phyloP scores from a whole-genome alignment of 2,329 filamentous ascomycete species.

The Dactylellina haptotyla region DNA sequence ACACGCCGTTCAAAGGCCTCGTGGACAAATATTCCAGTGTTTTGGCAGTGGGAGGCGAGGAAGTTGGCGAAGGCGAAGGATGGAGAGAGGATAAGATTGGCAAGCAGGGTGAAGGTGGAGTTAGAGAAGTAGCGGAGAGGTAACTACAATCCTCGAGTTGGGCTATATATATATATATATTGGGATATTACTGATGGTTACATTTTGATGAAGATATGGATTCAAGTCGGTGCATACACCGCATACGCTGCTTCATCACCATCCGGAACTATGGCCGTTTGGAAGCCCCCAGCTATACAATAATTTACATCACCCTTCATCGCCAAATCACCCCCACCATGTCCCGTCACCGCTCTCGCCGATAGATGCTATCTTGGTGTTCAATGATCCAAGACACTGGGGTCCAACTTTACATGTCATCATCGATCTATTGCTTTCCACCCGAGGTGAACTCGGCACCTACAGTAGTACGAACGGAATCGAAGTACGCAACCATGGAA shows the following conservation, averaged over 20 bases:
- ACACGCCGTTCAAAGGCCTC: constrained; percentile 85
- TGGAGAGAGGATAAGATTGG: constrained; percentile 31
- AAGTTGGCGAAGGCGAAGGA: constrained; percentile 58
- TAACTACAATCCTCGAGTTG: constrained; percentile 63
- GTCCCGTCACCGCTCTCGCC: constrained; percentile 13
- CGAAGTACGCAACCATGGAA: constrained; percentile 59
- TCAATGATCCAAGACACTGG: constrained; percentile 97
- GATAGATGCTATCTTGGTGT: constrained; percentile 90
- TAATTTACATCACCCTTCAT: constrained; percentile 35
- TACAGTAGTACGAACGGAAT: constrained; percentile 76
- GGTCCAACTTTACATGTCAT: constrained; percentile 87
- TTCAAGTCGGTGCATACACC: constrained; percentile 49
- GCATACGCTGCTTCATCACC: constrained; percentile 35
- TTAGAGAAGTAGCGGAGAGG: constrained; percentile 73
- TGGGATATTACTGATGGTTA: neutral
- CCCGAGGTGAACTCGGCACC: constrained; percentile 81
- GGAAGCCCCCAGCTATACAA: constrained; percentile 32
- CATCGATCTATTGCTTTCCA: constrained; percentile 81
- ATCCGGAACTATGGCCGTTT: constrained; percentile 52
- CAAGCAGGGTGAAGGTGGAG: constrained; percentile 30
- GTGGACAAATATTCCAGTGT: constrained; percentile 71
- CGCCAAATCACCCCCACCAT: constrained; percentile 12
- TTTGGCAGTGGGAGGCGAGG: constrained; percentile 76
- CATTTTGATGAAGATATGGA: constrained; percentile 35
- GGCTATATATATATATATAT: constrained; percentile 31